Evolutionary conservation across 2,329 filamentous ascomycete genomes (phyloP), one percentile per base, ranked within the genome.

Genomic region (Aspergillus carbonarius): DNA sequence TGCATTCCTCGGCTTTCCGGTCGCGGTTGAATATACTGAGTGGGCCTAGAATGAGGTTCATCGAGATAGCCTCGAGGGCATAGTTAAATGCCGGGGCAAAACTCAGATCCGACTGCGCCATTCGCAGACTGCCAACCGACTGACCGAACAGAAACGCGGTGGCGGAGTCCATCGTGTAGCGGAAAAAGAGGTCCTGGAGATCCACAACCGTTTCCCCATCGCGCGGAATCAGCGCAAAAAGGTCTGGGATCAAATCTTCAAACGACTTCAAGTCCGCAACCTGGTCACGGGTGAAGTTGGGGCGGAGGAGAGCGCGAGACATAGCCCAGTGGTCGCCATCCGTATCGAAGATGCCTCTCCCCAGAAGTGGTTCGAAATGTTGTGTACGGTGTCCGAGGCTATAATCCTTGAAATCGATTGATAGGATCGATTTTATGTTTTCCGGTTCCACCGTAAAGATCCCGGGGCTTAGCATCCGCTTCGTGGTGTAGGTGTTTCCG

Each of bases 101-200:
- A 6, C 56, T 55, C 6, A 37, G 25, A 39, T 56, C 48, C 13
- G 46, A 48, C 7, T 34, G 55, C 18, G 3, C 35, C 30, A 55
- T 61, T 51, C 18, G 73, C 34, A 84, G 66, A 13, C 79, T 80
- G 60, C 79, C 74, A 3, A 81, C 80, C 52, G 80, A 84, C 48
- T 84, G 77, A 6, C 88, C 88, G 48, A 90, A 87, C 4, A 91
- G 74, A 63, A 90, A 88, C 47, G 88, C 85, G 0, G 87, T 90
- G 0, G 87, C 85, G 0, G 85, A 83, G 60, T 90, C 46, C 89
- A 91, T 27, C 4, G 50, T 53, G 8, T 53, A 40, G 40, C 53
- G 42, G 7, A 55, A 39, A n/a, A 55, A 46, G 9, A 46, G 18
- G n/a, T 55, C 53, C 20, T 55, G 53, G 2, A 55, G 30, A 8